phyloP scores from a whole-genome alignment of 1,284 basidiomycete genomes.

The Ceratobasidium sp. region DNA sequence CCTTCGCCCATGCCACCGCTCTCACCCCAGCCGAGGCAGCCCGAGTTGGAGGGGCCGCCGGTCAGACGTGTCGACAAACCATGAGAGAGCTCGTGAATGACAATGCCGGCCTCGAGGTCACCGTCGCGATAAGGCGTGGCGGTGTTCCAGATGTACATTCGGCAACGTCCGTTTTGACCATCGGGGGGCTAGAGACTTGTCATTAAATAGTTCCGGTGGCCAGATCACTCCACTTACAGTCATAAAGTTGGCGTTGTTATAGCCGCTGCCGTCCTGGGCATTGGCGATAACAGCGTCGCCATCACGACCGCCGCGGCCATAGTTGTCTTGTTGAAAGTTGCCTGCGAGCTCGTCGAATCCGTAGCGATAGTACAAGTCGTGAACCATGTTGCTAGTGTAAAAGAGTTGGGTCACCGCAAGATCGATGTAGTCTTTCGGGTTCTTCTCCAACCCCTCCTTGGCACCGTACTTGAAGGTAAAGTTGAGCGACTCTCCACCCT shows the following conservation, averaged over 20 bases:
- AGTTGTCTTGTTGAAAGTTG: constrained; percentile 98
- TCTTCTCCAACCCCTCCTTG: constrained; percentile 56
- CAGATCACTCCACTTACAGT: constrained; percentile 46
- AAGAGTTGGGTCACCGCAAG: constrained; percentile 88
- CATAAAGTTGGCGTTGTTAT: constrained; percentile 76
- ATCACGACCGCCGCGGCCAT: constrained; percentile 84
- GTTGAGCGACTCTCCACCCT: constrained; percentile 59
- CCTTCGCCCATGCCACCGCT: constrained; percentile 97
- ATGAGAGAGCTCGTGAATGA: constrained; percentile 89
- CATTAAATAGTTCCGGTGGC: neutral
- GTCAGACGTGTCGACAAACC: constrained; percentile 93
- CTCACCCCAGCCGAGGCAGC: constrained; percentile 95
- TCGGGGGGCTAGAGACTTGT: constrained; percentile 48
- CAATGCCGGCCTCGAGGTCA: constrained; percentile 92
- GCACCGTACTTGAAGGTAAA: constrained; percentile 81
- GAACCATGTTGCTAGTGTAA: constrained; percentile 87
- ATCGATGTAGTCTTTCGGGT: constrained; percentile 83
- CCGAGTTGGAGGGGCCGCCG: constrained; percentile 91
- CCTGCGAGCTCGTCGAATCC: constrained; percentile 91
- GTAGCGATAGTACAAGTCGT: constrained; percentile 63
- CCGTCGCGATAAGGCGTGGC: constrained; percentile 90
- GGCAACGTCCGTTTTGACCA: constrained; percentile 82
- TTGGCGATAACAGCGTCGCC: constrained; percentile 92
- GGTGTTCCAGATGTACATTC: constrained; percentile 97
- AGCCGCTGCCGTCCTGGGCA: constrained; percentile 92